Evolutionary conservation across 2,329 filamentous ascomycete genomes (phyloP), one percentile per base, ranked within the genome.

Genomic region (Alternaria angustiovoidea): DNA sequence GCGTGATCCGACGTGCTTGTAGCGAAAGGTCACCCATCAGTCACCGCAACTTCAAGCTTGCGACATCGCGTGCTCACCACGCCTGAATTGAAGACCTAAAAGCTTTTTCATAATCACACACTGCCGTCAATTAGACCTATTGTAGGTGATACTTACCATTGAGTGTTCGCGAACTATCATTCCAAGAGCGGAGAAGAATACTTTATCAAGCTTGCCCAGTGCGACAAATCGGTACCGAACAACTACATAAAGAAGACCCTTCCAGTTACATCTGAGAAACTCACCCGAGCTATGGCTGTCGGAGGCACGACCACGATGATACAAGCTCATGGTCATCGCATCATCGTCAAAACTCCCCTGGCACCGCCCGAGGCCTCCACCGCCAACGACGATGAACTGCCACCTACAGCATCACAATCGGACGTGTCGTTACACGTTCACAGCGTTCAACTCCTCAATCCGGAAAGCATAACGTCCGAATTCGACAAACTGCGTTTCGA

Each of bases 1-100:
- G 73, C 74, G 74, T 76, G 74, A 73, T 76, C 46, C 62, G 62
- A 68, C 73, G 73, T 72, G 67, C 68, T 75, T 60, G 68, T 63
- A 58, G 62, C 71, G 63, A 56, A 58, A 67, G 67, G 70, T 73
- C 48, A 65, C 64, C 52, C 38, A 57, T 49, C 36, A 44, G 34
- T 62, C 53, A 60, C 55, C 43, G 41, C 47, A 57, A 51, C 55
- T 46, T 54, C 54, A 39, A 49, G 43, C 38, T 14, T 32, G 38
- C 7, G 59, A 36, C 20, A 26, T 32, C 24, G n/a, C 12, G 14
- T 20, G 41, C 22, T 42, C 18, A 28, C 28, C 22, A 53, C 32
- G 12, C 30, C 18, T 22, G 14, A 48, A 34, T 22, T 14, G 1
- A 36, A 36, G n/a, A 22, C 18, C 30, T n/a, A 11, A 22, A 8